phyloP scores from a whole-genome alignment of 139 green algal species.

The Volvox reticuliferus region DNA sequence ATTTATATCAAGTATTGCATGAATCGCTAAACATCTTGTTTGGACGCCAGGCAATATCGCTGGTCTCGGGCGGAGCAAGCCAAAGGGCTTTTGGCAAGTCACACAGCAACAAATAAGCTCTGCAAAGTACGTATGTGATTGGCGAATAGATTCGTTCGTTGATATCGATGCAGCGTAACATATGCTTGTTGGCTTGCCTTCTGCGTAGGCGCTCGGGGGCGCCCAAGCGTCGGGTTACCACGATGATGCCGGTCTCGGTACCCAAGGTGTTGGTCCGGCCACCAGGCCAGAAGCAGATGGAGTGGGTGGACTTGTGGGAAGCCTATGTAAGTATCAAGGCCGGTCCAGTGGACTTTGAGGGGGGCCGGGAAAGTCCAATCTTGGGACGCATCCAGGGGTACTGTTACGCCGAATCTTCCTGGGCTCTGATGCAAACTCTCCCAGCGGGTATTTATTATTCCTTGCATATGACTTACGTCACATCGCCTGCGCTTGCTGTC shows the following conservation, averaged over 20 bases:
- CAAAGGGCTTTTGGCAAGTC: constrained; percentile 57
- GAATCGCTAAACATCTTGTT: not conserved
- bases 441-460: too few species aligned
- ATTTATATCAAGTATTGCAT: not conserved
- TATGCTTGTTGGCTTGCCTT: not conserved
- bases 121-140: not conserved
- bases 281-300: constrained; percentile 64
- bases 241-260: constrained; percentile 70
- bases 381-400: too few species aligned
- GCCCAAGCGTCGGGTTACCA: constrained; percentile 53
- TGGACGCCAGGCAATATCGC: not conserved
- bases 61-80: constrained; percentile 28
- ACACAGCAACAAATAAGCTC: constrained; percentile 57
- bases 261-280: constrained; percentile 66
- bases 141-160: not conserved
- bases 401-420: too few species aligned
- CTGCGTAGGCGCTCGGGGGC: constrained; percentile 39
- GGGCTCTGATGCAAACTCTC: too few species aligned
- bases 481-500: too few species aligned
- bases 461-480: too few species aligned
- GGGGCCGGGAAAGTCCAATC: too few species aligned
- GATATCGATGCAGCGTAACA: not conserved
- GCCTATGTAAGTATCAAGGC: constrained; percentile 65
- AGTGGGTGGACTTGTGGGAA: constrained; percentile 81
- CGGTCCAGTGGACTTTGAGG: too few species aligned